Base-by-base conservation (phyloP, 148 eudicot genomes). In the Chenopodium quinoa region DNA sequence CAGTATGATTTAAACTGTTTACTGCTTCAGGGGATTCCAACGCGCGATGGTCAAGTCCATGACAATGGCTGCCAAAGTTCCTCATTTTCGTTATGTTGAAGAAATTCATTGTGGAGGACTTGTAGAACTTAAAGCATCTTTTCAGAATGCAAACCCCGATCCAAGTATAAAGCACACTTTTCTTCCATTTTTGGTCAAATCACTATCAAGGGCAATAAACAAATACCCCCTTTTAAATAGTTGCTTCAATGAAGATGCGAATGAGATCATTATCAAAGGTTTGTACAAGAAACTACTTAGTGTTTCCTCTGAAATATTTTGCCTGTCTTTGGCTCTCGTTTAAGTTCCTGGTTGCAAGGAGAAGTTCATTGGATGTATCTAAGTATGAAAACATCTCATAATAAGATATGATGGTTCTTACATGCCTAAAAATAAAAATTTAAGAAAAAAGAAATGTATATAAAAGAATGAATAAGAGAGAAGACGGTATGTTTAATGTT, bases 41-140 rank as follows among this genome's bases (percentile, higher is more conserved):
- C 99, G 99, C 58, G 97, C 97, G 46, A 97, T 97, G 99, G 97
- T 91, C 46, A 97, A 97, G 84, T 88, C 99, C 77, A 97, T 97
- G 99, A 97, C 93, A 14, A 80, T 90, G 87, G 99, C 98, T 84
- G 95, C 97, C 4, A 92, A 85, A 87, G 81, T 97, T 80, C 99
- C 99, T 9, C 99, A 94, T 85, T 97, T 97, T 82, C 91, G 94
- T 85, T 97, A 92, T 81, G 97, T 97, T 3, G 99, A 94, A 78
- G 99, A 97, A 87, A 84, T 97, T 70, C 90, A 86, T 7, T 94
- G 98, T 82, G 91, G 92, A 70, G 89, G 93, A 13, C 93, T 97
- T 73, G 62, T 89, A 77, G 84, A 88, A 82, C 95, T 97, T 23
- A 97, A 92, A 87, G 68, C 90, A 50, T 89, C 93, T 50, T 91